These are phyloP conservation scores for Suhomyces terraborum DNA, from an alignment of 1,139 yeast species.

Conservation along the genomic window DNA sequence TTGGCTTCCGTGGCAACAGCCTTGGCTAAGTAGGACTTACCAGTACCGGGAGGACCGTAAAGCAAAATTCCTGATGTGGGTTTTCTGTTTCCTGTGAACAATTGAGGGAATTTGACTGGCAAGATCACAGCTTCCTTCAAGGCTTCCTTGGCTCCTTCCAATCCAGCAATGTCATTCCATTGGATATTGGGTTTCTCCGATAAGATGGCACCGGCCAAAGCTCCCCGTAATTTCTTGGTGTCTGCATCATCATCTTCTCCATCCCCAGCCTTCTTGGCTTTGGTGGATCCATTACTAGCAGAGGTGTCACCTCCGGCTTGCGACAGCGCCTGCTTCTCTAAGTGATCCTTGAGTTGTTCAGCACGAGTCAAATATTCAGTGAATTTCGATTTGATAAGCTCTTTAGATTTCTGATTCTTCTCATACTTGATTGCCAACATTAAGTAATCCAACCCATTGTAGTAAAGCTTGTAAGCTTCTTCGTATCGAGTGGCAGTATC, in stretches of 20 bases:
- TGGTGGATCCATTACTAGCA: constrained; percentile 58
- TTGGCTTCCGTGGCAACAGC: constrained; percentile 99
- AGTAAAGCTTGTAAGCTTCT: constrained; percentile 91
- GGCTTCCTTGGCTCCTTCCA: constrained; percentile 94
- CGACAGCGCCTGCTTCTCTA: constrained; percentile 61
- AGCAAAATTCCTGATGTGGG: constrained; percentile 90
- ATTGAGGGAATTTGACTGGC: constrained; percentile 92
- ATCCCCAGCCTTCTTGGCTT: constrained; percentile 53
- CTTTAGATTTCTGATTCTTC: constrained; percentile 86
- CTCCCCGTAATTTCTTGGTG: constrained; percentile 85
- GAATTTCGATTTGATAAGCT: constrained; percentile 82
- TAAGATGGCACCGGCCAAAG: constrained; percentile 88
- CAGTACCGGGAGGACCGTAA: constrained; percentile 99
- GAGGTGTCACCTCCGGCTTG: constrained; percentile 50
- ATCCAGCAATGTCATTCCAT: constrained; percentile 97
- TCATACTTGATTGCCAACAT: constrained; percentile 97
- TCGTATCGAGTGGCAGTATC: constrained; percentile 90
- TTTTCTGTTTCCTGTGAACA: constrained; percentile 90
- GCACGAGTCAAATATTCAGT: constrained; percentile 92
- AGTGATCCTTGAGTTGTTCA: constrained; percentile 88
- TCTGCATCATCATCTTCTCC: constrained; percentile 76
- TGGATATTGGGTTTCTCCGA: constrained; percentile 90
- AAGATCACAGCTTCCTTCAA: constrained; percentile 95
- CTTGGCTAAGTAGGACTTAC: constrained; percentile 93
- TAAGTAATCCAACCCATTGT: constrained; percentile 89